A percentile compares a stretch with the other conserved stretches of the same genome.
These are phyloP conservation scores for Beauveria caledonica DNA, from an alignment of 2,329 filamentous ascomycete species.

Conservation along the genomic window DNA sequence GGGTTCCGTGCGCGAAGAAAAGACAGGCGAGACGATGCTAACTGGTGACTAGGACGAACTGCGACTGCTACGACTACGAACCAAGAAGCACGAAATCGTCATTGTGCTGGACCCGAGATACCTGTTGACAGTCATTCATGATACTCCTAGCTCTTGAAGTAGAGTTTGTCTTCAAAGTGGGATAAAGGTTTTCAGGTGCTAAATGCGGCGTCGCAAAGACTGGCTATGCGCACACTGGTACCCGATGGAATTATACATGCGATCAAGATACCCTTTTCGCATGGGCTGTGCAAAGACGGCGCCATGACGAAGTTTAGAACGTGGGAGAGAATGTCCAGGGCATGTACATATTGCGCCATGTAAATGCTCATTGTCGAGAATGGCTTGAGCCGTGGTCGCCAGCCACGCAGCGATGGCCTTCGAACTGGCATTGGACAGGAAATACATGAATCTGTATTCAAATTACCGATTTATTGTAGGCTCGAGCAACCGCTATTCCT, in stretches of 20 bases:
- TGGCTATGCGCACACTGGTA: not conserved
- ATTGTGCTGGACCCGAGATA: slow-evolving; percentile 77
- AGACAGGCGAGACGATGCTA: slow-evolving; percentile 12
- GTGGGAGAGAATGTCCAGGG: not conserved
- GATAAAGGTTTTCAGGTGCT: no score
- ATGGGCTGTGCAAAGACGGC: not conserved
- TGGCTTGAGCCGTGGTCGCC: not conserved
- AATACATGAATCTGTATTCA: not conserved
- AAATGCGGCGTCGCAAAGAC: not conserved
- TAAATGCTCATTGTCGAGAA: not conserved
- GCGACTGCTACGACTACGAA: slow-evolving; percentile 66
- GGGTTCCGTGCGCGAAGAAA: not conserved
- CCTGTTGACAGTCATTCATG: slow-evolving; percentile 70
- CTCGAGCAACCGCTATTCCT: not conserved
- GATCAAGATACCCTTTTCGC: slow-evolving; percentile 7
- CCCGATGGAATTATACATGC: not conserved
- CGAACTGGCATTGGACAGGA: not conserved
- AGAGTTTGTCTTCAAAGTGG: not conserved
- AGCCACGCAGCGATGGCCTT: not conserved
- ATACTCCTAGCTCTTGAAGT: slow-evolving; percentile 61
- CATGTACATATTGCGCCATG: not conserved
- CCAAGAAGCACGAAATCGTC: slow-evolving; percentile 78
- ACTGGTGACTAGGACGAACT: slow-evolving; percentile 56
- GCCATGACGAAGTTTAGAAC: no score
- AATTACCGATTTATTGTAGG: not conserved